Evolutionary conservation across 768 basidiomycete species (phyloP), one percentile per base, ranked within the genome.

Genomic region (Kwoniella dendrophila): DNA sequence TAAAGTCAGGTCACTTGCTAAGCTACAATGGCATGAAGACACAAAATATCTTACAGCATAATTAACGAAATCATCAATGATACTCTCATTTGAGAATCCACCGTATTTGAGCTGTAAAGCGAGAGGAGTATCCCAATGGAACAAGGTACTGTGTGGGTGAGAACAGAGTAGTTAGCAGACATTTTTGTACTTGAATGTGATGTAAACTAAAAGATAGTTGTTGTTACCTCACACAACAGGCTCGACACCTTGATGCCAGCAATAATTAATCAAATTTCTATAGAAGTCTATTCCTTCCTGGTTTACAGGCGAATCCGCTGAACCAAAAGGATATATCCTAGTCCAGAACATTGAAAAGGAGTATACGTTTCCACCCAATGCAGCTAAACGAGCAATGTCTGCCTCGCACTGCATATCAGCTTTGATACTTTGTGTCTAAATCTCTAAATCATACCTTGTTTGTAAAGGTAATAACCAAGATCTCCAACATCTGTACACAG

Each of bases 301-400:
- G 60, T 84, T 85, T 16, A 84, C 75, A 0, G 84, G 85, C 12
- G 83, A 84, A 53, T 82, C 81, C 3, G 81, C 81, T 0, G 82
- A 80, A 5, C 82, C 83, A 57, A 84, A 84, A 1, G 84, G 83
- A 40, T 83, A 81, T 52, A 85, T 82, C 49, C 84, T 76, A 7
- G 83, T 80, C 84, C 84, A 85, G 4, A 83, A 83, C 32, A 85
- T 80, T 1, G 83, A 84, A 64, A 85, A 83, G 6, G 83, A 84
- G 69, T 84, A 83, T 4, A 83, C 82, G 61, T 83, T 85, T 14
- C 84, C 73, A 24, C 84, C 85, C 32, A 85, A 76, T 1, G 83
- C 82, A 50, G 83, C 82, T 4, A 83, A 78, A n/a, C 85, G 75
- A 0, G 83, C 68, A 32, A 65, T 44, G 18, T 61, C 58, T 64